Percentiles rank a stretch among this genome's conserved stretches.
phyloP scores from a whole-genome alignment of 2,329 filamentous ascomycete genomes.

The Fusarium zealandicum region DNA sequence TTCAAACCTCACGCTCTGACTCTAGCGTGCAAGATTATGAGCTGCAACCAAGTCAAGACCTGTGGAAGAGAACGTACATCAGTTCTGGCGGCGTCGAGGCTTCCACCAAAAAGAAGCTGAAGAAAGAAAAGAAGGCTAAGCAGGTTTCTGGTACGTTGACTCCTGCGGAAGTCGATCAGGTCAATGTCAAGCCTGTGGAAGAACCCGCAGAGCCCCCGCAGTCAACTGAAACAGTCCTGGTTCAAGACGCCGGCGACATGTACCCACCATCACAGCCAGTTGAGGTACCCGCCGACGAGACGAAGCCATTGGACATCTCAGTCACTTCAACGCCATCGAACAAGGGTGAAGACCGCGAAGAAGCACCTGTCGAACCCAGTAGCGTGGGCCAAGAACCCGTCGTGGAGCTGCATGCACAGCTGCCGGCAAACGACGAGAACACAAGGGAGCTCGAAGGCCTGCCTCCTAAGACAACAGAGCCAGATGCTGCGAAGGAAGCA shows the following conservation, averaged over 20 bases:
- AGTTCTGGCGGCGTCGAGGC: slow-evolving; percentile 14
- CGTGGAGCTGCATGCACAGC: neutral
- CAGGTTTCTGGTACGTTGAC: slow-evolving; percentile 5
- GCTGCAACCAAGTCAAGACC: neutral
- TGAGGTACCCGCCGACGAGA: neutral
- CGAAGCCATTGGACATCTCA: neutral
- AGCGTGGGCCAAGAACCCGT: neutral
- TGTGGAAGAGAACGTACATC: neutral
- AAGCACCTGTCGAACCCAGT: neutral
- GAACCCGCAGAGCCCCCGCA: neutral
- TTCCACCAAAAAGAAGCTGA: slow-evolving; percentile 45
- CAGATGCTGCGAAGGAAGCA: neutral
- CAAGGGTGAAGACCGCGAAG: neutral
- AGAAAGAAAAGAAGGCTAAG: slow-evolving; percentile 51
- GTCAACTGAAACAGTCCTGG: neutral
- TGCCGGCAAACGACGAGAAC: slow-evolving; percentile 30
- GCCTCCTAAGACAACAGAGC: neutral
- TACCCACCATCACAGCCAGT: neutral
- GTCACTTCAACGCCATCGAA: no score
- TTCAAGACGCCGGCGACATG: neutral
- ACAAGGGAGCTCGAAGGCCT: slow-evolving; percentile 31
- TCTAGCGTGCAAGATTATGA: neutral
- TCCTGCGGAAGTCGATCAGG: neutral
- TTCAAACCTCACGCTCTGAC: neutral
- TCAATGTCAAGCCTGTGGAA: neutral